These are phyloP conservation scores for Clonostachys chloroleuca DNA, from an alignment of 2,329 filamentous ascomycete genomes.

Conservation along the genomic window DNA sequence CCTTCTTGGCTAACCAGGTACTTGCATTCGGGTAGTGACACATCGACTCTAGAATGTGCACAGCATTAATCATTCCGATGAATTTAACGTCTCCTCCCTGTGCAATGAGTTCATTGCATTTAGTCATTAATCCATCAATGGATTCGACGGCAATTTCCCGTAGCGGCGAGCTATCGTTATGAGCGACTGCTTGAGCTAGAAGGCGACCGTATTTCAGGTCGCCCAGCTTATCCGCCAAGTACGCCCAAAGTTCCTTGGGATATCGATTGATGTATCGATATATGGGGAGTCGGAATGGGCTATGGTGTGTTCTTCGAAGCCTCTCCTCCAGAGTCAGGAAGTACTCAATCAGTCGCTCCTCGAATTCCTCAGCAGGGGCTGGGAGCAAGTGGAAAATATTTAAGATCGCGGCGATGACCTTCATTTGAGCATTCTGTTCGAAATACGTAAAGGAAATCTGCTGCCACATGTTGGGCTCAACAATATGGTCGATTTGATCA, in stretches of 20 bases:
- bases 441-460: slow-evolving; percentile 92
- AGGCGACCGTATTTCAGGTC: slow-evolving; percentile 88
- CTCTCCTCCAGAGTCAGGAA: slow-evolving; percentile 86
- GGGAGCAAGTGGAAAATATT: slow-evolving; percentile 97
- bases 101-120: slow-evolving; percentile 57
- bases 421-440: slow-evolving; percentile 89
- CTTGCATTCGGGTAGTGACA: slow-evolving; percentile 60
- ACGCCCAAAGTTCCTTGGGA: slow-evolving; percentile 78
- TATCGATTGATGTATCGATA: slow-evolving; percentile 94
- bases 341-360: slow-evolving; percentile 83
- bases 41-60: slow-evolving; percentile 80
- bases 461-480: slow-evolving; percentile 74
- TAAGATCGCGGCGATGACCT: slow-evolving; percentile 89
- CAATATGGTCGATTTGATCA: slow-evolving; percentile 89
- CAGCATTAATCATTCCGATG: slow-evolving; percentile 75
- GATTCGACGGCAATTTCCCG: slow-evolving; percentile 72
- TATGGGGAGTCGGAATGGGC: slow-evolving; percentile 84
- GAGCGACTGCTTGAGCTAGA: slow-evolving; percentile 78
- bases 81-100: slow-evolving; percentile 67
- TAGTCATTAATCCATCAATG: slow-evolving; percentile 65
- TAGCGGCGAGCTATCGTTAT: slow-evolving; percentile 69
- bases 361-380: slow-evolving; percentile 82
- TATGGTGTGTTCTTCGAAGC: slow-evolving; percentile 81
- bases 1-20: slow-evolving; percentile 68
- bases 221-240: slow-evolving; percentile 74